Evolutionary conservation across 2,329 filamentous ascomycete species (phyloP).

Genomic region (Massarina eburnea): DNA sequence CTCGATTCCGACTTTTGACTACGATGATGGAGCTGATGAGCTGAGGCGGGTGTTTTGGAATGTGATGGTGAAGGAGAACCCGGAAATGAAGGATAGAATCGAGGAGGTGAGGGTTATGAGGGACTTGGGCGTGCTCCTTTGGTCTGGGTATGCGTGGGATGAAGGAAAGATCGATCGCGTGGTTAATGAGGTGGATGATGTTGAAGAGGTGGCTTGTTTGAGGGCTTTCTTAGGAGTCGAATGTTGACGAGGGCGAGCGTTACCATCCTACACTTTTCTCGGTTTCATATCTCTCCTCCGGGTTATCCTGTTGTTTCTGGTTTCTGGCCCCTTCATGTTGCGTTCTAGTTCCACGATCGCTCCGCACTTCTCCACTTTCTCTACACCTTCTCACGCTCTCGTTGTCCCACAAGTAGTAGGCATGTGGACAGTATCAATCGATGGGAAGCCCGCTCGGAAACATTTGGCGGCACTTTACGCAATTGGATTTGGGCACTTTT

Average conservation of each 20-base stretch:
- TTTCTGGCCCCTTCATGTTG: too few species aligned
- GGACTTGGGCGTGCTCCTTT: slow-evolving; percentile 60
- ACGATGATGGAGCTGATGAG: slow-evolving; percentile 47
- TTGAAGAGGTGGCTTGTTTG: slow-evolving; percentile 57
- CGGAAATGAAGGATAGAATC: slow-evolving; percentile 37
- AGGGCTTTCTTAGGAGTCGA: slow-evolving; percentile 41
- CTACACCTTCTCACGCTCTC: too few species aligned
- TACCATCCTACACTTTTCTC: too few species aligned
- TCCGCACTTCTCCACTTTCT: too few species aligned
- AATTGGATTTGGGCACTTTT: too few species aligned
- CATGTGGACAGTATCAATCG: too few species aligned
- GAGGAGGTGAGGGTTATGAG: slow-evolving; percentile 49
- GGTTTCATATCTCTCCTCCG: too few species aligned
- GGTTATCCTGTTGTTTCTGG: too few species aligned
- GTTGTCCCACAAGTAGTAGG: too few species aligned
- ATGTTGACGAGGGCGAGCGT: background rate
- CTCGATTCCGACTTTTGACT: slow-evolving; percentile 29
- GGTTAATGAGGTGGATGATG: slow-evolving; percentile 55
- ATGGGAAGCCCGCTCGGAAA: too few species aligned
- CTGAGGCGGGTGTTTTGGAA: slow-evolving; percentile 57
- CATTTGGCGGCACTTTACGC: too few species aligned
- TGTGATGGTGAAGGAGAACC: slow-evolving; percentile 39
- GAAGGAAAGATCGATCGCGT: slow-evolving; percentile 61
- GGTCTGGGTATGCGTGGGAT: slow-evolving; percentile 67
- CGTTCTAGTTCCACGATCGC: too few species aligned